A percentile compares a stretch with the other conserved stretches of the same genome.
Evolutionary conservation across 192 early-diverging fungal species (phyloP).

Genomic region (Jimgerdemannia flammicorona): DNA sequence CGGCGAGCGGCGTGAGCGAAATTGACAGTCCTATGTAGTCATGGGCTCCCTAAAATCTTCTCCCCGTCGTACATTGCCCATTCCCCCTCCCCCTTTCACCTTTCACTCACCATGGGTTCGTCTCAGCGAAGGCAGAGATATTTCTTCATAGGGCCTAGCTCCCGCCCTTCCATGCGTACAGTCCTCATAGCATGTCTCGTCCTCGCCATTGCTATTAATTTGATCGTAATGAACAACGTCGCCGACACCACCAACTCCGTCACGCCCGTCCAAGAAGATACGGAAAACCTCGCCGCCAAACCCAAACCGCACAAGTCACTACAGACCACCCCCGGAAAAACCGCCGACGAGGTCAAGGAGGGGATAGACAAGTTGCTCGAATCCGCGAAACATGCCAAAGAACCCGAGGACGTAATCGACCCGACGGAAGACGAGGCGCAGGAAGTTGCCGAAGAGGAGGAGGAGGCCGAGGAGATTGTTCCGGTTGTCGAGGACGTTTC

Average conservation of each 20-base stretch:
- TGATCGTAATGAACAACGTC: conserved; percentile 80
- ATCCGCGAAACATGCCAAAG: not conserved
- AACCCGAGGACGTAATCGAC: too few relatives aligned
- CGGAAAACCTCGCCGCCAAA: too few relatives aligned
- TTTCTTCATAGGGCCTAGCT: not conserved
- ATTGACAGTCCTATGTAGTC: too few relatives aligned
- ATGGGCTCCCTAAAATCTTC: too few relatives aligned
- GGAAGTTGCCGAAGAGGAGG: conserved; percentile 34
- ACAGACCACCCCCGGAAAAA: not conserved
- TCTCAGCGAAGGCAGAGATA: too few relatives aligned
- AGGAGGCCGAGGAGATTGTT: conserved; percentile 39
- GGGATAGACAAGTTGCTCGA: conserved; percentile 19
- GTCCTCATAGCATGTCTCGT: conserved; percentile 65
- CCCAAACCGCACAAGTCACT: not conserved
- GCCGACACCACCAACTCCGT: conserved; percentile 34
- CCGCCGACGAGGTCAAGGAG: too few relatives aligned
- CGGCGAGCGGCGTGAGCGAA: too few relatives aligned
- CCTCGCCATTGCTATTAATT: conserved; percentile 83
- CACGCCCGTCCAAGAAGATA: not conserved
- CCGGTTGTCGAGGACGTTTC: conserved; percentile 38
- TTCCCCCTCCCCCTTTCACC: not conserved
- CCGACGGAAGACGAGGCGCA: conserved; percentile 50
- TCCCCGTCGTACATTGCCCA: too few relatives aligned
- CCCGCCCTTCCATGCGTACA: not conserved
- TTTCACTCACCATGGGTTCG: not conserved